Percentiles rank a stretch among this genome's conserved stretches.
Evolutionary conservation across 2,329 filamentous ascomycete species (phyloP).

Genomic region (Didymellaceae sp.): DNA sequence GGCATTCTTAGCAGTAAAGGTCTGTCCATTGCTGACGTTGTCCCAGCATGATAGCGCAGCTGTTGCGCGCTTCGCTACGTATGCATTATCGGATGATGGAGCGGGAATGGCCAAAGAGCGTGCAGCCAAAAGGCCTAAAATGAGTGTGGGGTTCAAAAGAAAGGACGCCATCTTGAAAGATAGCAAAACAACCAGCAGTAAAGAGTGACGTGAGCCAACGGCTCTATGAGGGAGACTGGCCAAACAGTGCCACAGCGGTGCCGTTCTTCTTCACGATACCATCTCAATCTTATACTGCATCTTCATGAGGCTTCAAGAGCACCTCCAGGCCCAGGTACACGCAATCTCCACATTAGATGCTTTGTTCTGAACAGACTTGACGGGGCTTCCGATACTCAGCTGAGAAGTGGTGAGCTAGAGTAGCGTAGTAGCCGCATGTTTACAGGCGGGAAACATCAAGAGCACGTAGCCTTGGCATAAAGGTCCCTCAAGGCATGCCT

Average conservation of each 20-base stretch:
- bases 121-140: constrained; percentile 12
- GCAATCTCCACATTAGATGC: constrained; percentile 14
- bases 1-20: constrained; percentile 9
- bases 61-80: constrained; percentile 14
- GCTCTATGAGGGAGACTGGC: background rate
- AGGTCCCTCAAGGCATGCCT: constrained; percentile 1
- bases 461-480: constrained; percentile 4
- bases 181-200: constrained; percentile 2
- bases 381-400: constrained; percentile 10
- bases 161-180: constrained; percentile 13
- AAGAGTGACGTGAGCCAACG: constrained; percentile 15
- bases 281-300: constrained; percentile 3
- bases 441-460: constrained; percentile 1
- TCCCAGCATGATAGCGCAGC: constrained; percentile 14
- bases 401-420: constrained; percentile 9
- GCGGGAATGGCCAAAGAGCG: constrained; percentile 12
- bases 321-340: background rate
- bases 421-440: background rate
- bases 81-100: constrained; percentile 4
- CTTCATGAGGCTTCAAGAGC: background rate
- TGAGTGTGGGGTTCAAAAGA: constrained; percentile 16
- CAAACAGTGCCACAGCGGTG: background rate
- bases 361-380: background rate
- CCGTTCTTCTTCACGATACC: background rate
- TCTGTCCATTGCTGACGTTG: constrained; percentile 11